Evolutionary conservation across 192 early-diverging fungal species (phyloP), one percentile per base, ranked within the genome.

Genomic region (Coemansia sp.): DNA sequence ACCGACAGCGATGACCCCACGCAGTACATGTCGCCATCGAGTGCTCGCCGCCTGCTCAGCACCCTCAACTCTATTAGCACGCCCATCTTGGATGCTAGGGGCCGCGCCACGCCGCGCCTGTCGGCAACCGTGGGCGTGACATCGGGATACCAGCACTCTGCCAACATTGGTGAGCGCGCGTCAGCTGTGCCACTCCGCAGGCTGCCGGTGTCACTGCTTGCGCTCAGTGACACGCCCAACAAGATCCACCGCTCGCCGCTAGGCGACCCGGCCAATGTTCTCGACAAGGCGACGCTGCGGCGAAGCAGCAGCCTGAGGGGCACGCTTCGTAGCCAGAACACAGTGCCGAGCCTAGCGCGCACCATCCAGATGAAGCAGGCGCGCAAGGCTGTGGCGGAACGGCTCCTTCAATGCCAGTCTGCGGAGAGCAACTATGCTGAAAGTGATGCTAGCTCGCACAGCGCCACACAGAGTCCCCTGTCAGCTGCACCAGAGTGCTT

Each of bases 311-410:
- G 76, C 39, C 66, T 68, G 49, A 71, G 65, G 55, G 40, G 40
- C 7, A 62, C 62, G 4, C 72, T 68, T 24, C 76, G 74, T 22
- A 64, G 66, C 38, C 69, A 78, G 55, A 73, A 52, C 36, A 69
- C 75, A 7, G 78, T 72, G 1, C 83, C 83, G 1, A 85, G 83
- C 18, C 75, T 85, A 47, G 83, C 83, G 10, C 68, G 75, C 24
- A 80, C 78, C 15, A 85, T 85, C 46, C 83, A 85, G 72, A 62
- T 85, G 53, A 78, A 80, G 69, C 83, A 85, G 58, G 78, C 83
- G 27, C 83, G 83, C 64, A 77, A 73, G 68, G 78, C 75, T 8
- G 78, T 85, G 43, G 78, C 78, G 9, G 74, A 84, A 22, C 72
- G 81, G 16, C 76, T 83, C 2, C 46, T 78, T n/a, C 57, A 40